Percentiles rank a stretch among this genome's conserved stretches.
These are phyloP conservation scores for Bjerkandera adusta DNA, from an alignment of 1,284 basidiomycete species.

Conservation along the genomic window DNA sequence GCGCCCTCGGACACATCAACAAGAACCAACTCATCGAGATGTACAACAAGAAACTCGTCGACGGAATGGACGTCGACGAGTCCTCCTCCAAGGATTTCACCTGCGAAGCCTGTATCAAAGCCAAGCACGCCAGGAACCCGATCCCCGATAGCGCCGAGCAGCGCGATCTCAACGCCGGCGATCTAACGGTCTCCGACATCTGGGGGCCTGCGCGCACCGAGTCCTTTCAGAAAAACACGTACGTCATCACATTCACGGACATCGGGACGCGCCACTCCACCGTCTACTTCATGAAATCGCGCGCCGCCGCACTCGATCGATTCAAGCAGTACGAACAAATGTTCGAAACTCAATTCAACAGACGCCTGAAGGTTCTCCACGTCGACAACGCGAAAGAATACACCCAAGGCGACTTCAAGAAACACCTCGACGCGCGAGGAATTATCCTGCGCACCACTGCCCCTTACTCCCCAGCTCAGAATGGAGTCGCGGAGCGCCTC, in stretches of 20 bases:
- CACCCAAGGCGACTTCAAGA: neutral
- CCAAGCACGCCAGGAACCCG: constrained; percentile 26
- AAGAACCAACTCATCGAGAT: constrained; percentile 8
- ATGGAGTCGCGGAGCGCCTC: constrained; percentile 27
- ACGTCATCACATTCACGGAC: constrained; percentile 31
- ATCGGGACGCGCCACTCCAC: constrained; percentile 17
- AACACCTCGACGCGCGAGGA: neutral
- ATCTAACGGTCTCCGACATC: constrained; percentile 34
- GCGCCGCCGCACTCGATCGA: constrained; percentile 20
- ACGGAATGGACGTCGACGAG: constrained; percentile 27
- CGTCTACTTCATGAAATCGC: constrained; percentile 21
- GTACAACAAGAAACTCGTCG: constrained; percentile 21
- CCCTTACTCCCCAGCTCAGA: constrained; percentile 20
- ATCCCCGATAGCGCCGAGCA: constrained; percentile 22
- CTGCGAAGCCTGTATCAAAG: constrained; percentile 31
- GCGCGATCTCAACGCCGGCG: constrained; percentile 28
- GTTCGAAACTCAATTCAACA: constrained; percentile 9
- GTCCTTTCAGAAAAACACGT: constrained; percentile 24
- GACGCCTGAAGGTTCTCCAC: neutral
- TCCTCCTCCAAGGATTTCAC: constrained; percentile 8
- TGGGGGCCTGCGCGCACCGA: constrained; percentile 34
- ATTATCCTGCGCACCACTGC: constrained; percentile 9
- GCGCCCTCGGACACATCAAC: constrained; percentile 31
- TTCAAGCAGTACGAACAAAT: constrained; percentile 25
- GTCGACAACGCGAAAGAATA: constrained; percentile 15